Evolutionary conservation across 345 rosid species (phyloP).

Genomic region (Brassica rapa): DNA sequence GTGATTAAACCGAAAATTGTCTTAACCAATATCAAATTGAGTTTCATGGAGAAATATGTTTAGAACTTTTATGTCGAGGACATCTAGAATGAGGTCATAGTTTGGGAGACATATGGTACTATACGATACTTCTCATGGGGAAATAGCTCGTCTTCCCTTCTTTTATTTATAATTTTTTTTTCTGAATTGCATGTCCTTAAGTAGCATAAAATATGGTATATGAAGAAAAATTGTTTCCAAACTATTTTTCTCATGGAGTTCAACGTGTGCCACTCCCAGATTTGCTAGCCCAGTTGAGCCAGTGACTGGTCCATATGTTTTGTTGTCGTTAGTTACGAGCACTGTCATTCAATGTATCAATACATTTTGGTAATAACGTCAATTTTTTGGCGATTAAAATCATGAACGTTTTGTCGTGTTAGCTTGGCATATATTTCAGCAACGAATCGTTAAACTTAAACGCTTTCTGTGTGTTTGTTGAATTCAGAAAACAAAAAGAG

Average conservation of each 20-base stretch:
- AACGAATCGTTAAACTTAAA: neutral
- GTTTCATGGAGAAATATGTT: no score
- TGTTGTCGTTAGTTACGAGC: neutral
- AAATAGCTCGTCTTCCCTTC: no score
- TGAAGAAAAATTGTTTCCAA: neutral
- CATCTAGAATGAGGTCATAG: no score
- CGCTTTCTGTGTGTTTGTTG: neutral
- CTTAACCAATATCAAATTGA: no score
- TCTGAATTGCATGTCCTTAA: neutral
- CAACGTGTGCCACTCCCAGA: neutral
- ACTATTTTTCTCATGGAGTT: neutral
- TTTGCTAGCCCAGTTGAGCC: neutral
- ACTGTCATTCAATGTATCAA: neutral
- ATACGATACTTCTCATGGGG: no score
- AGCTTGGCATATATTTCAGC: neutral
- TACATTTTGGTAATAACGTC: neutral
- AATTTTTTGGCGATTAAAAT: neutral
- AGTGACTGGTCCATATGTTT: neutral
- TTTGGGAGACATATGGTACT: no score
- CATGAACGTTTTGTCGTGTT: neutral
- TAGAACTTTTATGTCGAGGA: no score
- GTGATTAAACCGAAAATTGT: no score
- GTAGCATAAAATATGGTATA: conserved; percentile 1
- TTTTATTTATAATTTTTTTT: neutral
- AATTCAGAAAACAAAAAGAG: neutral